A percentile compares a stretch with the other conserved stretches of the same genome.
These are phyloP conservation scores for Anisodus acutangulus DNA, from an alignment of 257 asterid species.

Conservation along the genomic window DNA sequence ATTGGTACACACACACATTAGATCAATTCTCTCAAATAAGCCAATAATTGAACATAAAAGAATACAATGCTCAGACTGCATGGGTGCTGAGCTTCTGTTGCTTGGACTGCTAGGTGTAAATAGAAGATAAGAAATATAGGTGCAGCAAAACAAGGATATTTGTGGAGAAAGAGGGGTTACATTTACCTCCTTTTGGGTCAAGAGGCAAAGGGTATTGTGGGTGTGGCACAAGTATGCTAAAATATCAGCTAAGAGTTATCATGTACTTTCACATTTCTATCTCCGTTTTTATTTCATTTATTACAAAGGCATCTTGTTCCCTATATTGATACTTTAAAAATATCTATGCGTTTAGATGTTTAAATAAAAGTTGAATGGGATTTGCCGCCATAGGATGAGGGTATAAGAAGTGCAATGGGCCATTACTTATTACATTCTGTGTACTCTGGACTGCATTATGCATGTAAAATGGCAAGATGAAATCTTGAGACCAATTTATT, in stretches of 20 bases:
- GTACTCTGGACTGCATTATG: background rate
- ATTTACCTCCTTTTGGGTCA: background rate
- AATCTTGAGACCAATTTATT: background rate
- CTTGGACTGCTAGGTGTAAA: background rate
- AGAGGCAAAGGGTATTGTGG: background rate
- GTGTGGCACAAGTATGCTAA: background rate
- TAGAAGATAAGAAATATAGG: background rate
- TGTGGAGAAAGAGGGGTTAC: background rate
- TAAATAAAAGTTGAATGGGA: background rate
- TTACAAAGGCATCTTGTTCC: background rate
- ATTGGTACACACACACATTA: background rate
- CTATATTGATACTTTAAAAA: background rate
- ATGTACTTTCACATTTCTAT: background rate
- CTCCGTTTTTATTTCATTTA: background rate
- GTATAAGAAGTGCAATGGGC: background rate
- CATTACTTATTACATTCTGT: background rate
- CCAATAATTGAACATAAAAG: background rate
- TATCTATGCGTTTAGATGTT: background rate
- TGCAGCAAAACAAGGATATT: constrained; percentile 1
- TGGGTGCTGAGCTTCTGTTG: background rate
- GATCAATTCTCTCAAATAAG: constrained; percentile 6
- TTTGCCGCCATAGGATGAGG: background rate
- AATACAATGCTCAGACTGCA: background rate
- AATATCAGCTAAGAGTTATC: background rate
- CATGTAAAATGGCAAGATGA: background rate